These are phyloP conservation scores for Rhododendron vialii DNA, from an alignment of 148 eudicot species.

Conservation along the genomic window DNA sequence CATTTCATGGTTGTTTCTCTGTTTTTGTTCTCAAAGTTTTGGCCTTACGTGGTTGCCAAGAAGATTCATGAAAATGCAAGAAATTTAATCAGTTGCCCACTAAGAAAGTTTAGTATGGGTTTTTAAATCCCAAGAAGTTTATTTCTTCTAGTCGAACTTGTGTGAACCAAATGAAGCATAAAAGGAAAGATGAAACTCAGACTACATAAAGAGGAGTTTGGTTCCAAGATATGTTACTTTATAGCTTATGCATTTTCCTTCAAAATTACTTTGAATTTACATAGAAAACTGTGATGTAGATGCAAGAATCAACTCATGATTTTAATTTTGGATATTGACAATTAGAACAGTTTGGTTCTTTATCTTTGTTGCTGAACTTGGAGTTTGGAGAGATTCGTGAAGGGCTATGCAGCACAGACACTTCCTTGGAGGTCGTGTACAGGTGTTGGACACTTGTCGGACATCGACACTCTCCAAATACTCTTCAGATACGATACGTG, in stretches of 20 bases:
- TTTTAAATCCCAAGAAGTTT: background rate
- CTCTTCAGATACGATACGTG: no score
- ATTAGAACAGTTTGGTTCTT: background rate
- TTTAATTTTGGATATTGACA: background rate
- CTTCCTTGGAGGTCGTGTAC: no score
- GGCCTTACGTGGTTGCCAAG: no score
- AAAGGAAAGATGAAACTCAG: background rate
- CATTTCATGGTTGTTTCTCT: background rate
- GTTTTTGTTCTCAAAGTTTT: no score
- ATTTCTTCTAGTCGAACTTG: background rate
- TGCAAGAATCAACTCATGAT: background rate
- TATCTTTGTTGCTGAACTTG: background rate
- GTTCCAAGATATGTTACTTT: background rate
- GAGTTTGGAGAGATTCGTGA: background rate
- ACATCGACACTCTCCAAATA: no score
- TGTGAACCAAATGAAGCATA: background rate
- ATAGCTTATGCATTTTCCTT: background rate
- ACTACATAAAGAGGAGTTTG: background rate
- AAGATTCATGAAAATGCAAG: no score
- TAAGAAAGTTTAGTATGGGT: background rate
- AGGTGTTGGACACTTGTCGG: no score
- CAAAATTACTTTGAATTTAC: background rate
- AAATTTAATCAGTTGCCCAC: no score
- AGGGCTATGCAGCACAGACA: no score
- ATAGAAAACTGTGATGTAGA: background rate